Evolutionary conservation across 192 early-diverging fungal species (phyloP).

Genomic region (Backusella circina): DNA sequence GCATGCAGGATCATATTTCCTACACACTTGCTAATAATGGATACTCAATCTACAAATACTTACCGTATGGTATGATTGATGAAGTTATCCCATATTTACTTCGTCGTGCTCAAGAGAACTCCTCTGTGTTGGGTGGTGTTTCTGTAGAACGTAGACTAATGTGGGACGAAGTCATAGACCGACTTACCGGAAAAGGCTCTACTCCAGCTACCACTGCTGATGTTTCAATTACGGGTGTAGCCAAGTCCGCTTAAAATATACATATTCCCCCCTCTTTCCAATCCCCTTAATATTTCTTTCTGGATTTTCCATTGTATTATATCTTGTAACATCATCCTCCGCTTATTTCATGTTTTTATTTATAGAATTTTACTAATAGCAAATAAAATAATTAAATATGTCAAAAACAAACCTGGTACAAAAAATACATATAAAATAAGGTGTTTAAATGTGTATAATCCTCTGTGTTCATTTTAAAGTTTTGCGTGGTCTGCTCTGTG

Average conservation of each 20-base stretch:
- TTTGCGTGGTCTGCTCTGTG: not conserved
- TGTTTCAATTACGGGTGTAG: not conserved
- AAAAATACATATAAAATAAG: not conserved
- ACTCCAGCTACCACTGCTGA: not conserved
- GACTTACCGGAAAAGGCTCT: conserved; percentile 19
- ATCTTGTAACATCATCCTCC: not conserved
- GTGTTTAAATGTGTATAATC: not conserved
- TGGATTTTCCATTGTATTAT: conserved; percentile 5
- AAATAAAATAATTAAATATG: not conserved
- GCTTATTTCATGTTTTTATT: not conserved
- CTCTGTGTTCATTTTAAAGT: not conserved
- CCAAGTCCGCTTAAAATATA: not conserved
- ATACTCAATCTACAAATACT: conserved; percentile 86
- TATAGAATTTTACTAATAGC: not conserved
- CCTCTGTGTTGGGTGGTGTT: conserved; percentile 67
- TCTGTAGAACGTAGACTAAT: conserved; percentile 51
- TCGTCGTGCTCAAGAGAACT: conserved; percentile 94
- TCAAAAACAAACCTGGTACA: not conserved
- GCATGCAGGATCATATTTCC: conserved; percentile 91
- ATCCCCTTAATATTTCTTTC: not conserved
- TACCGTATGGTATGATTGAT: conserved; percentile 87
- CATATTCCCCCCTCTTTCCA: not conserved
- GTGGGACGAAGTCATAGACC: conserved; percentile 56
- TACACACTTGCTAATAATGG: conserved; percentile 74
- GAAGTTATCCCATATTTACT: conserved; percentile 93